Base-by-base conservation (phyloP, 768 basidiomycete genomes). In the Tylopilus sp. region DNA sequence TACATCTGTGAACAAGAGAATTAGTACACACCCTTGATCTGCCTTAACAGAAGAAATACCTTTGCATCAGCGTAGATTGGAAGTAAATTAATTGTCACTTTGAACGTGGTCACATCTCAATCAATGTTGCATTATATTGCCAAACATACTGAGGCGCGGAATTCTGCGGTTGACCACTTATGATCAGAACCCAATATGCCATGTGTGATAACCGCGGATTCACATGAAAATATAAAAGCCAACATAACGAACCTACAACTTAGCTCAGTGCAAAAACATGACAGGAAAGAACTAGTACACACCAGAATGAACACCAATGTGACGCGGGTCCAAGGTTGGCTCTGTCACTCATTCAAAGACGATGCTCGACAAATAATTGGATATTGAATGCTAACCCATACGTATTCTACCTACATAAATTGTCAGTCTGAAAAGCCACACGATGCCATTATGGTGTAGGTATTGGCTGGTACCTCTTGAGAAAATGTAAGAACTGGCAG, bases 11-110 rank as follows among this genome's bases (percentile, higher is more conserved):
- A 6, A 1, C 6, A 11, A 3, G 30, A 26, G 19, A 26, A 8
- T 16, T 45, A 43, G 50, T 30, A 25, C 6, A 10, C 7, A 10
- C 5, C 5, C 21, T 33, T 14, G 22, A 17, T 22, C 26, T 8
- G 10, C 17, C 1, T 2, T 0, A 10, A 16, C 13, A 13, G 16
- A 26, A 7, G 29, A 48, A 14, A 16, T 51, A 58, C 57, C 37
- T 45, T 34, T 33, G n/a, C 25, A 26, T 22, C n/a, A 40, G 56
- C 37, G 12, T 30, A 30, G 7, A 11, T 16, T 11, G 21, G 22
- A 10, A 56, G 2, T 21, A 58, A 57, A 45, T 19, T 57, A 25
- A 28, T 56, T 36, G 37, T 50, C 4, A 41, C 55, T 58, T n/a
- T 13, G 16, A 11, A 5, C 21, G 24, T 13, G n/a, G 11, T 16